Conservation (phyloP, 306 rosid genomes). For the Spatholobus suberectus region DNA sequence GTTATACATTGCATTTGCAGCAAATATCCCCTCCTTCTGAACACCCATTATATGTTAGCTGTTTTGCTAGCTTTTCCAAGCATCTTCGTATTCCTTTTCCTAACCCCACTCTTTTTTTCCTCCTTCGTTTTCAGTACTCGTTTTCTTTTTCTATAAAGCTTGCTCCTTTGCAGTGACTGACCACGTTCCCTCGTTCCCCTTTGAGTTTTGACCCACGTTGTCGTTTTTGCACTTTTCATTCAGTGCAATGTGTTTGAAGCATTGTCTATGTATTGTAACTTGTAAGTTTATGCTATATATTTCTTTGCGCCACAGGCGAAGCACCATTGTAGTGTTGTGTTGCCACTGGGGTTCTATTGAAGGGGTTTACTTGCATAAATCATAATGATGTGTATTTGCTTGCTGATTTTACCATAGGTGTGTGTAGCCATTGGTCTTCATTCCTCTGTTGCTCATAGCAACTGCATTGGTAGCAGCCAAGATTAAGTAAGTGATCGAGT, state of each 20-base stretch:
- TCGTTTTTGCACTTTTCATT: not conserved
- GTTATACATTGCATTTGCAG: constrained; percentile 42
- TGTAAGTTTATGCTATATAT: not conserved
- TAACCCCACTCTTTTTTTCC: not conserved
- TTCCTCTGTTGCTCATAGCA: not conserved
- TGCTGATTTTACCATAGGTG: constrained; percentile 12
- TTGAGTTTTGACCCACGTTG: constrained; percentile 48
- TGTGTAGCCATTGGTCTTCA: not conserved
- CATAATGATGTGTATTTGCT: not conserved
- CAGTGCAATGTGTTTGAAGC: not conserved
- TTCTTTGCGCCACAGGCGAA: constrained; percentile 7
- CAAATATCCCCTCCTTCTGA: constrained; percentile 32
- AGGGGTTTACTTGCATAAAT: not conserved
- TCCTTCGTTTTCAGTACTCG: no score
- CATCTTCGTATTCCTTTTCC: constrained; percentile 12
- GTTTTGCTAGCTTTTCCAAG: not conserved
- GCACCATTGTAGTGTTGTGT: not conserved
- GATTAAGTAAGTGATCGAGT: constrained; percentile 18
- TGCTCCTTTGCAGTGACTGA: constrained; percentile 35
- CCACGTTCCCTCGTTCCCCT: constrained; percentile 21
- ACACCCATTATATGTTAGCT: not conserved
- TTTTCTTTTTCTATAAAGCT: not conserved
- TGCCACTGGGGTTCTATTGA: not conserved
- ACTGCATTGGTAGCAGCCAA: constrained; percentile 18
- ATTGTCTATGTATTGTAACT: constrained; percentile 4